Conservation (phyloP, 176 grass and related monocot species). For the Zoysia pacifica region DNA sequence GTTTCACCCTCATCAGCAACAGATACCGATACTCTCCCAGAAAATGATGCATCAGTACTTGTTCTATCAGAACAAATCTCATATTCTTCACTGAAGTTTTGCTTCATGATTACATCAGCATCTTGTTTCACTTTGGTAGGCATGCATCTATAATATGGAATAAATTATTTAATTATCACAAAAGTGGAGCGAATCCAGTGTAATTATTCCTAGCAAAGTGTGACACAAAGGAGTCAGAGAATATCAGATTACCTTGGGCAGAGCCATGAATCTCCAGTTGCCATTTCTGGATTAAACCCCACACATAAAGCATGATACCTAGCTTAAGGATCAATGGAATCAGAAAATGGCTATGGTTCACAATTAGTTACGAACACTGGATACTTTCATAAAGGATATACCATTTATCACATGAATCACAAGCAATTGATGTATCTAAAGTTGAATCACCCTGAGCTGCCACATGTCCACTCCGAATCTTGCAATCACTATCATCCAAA, state of each 20-base stretch:
- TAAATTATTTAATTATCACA: constrained; percentile 28
- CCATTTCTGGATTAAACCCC: constrained; percentile 65
- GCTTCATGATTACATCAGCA: constrained; percentile 47
- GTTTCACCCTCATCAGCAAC: constrained; percentile 98
- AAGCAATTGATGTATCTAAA: constrained; percentile 95
- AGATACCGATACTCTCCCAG: constrained; percentile 86
- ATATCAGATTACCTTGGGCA: constrained; percentile 80
- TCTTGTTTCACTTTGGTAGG: constrained; percentile 49
- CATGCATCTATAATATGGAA: constrained; percentile 47
- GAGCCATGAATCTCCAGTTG: constrained; percentile 68
- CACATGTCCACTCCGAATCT: constrained; percentile 64
- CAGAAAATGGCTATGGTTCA: constrained; percentile 35
- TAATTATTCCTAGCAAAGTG: constrained; percentile 4
- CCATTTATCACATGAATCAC: constrained; percentile 97
- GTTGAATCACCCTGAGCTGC: constrained; percentile 56
- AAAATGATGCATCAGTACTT: constrained; percentile 61
- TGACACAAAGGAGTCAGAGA: constrained; percentile 13
- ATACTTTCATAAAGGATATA: constrained; percentile 40
- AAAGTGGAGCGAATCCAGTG: constrained; percentile 1
- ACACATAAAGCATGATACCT: constrained; percentile 99
- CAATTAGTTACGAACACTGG: constrained; percentile 25
- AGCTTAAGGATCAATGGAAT: constrained; percentile 42
- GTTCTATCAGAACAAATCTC: constrained; percentile 46
- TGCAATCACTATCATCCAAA: constrained; percentile 84
- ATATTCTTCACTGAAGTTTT: constrained; percentile 47